Conservation (phyloP, 768 basidiomycete species). For the Termitomyces sp. region DNA sequence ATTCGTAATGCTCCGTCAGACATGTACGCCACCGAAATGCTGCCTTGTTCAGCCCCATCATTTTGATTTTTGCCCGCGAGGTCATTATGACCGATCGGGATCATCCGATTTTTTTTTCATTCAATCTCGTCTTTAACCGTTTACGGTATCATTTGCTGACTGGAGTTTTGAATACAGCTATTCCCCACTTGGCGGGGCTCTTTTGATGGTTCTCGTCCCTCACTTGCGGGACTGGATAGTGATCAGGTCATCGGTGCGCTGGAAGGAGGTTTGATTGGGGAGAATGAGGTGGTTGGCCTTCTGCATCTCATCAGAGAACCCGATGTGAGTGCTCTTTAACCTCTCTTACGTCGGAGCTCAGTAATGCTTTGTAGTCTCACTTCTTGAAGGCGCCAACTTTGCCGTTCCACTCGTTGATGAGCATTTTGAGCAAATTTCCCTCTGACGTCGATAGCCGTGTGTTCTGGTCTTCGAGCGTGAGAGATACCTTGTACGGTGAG, state of each 20-base stretch:
- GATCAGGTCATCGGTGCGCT: constrained; percentile 55
- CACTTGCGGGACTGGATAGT: constrained; percentile 57
- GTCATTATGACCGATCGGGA: background rate
- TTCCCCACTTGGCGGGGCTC: constrained; percentile 79
- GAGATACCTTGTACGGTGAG: constrained; percentile 68
- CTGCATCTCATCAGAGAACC: constrained; percentile 70
- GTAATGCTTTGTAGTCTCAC: constrained; percentile 49
- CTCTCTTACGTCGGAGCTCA: constrained; percentile 8
- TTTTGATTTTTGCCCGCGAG: background rate
- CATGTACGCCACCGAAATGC: background rate
- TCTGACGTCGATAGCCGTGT: constrained; percentile 69
- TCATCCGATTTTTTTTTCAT: background rate
- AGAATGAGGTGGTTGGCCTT: constrained; percentile 61
- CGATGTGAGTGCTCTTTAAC: constrained; percentile 44
- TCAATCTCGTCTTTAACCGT: background rate
- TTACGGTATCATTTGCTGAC: constrained; percentile 1
- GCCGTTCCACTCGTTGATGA: constrained; percentile 75
- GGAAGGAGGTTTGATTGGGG: constrained; percentile 61
- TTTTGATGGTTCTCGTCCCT: constrained; percentile 66
- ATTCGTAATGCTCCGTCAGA: background rate
- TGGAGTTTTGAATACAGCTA: constrained; percentile 34
- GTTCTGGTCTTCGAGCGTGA: constrained; percentile 60
- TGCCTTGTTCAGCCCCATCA: background rate
- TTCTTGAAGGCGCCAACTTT: constrained; percentile 83
- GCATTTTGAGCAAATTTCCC: constrained; percentile 75